Base-by-base conservation (phyloP, 2,329 filamentous ascomycete species). In the Aspergillus chevalieri region DNA sequence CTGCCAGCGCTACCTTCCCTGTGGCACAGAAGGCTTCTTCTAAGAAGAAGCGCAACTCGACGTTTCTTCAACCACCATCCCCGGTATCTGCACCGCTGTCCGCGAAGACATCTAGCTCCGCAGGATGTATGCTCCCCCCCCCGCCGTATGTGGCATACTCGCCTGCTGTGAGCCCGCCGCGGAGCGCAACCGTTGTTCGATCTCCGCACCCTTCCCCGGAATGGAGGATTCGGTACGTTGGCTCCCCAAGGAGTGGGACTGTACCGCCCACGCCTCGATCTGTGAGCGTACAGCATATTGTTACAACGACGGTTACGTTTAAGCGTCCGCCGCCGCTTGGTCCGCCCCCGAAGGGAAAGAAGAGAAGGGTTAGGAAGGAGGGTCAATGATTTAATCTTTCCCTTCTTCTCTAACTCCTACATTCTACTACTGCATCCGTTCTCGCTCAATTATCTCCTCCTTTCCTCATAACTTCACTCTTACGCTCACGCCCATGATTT, bases 241-340 rank as follows among this genome's bases (percentile, higher is more conserved):
- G 9, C 4, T 34, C 30, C 6, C 4, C 30, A 14, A 50, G 50
- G 8, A 47, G 15, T 4, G 44, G 46, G 6, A 6, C 24, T 19
- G 28, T 22, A 5, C 46, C 51, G 12, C 21, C 21, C 21, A 22
- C 21, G 21, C 21, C 21, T 22, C 21, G 21, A 22, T 22, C 21
- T 22, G 47, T 57, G 26, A 51, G 36, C 6, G 53, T 57, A 14
- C 54, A 57, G 30, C 52, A 57, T 34, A 30, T 55, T 26, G 45
- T 54, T 15, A 57, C 54, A 7, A 50, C 50, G 14, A 54, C 54
- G 12, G 47, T 57, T 26, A 57, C 50, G 6, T 46, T 57, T 14
- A 57, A 55, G 49, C 54, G 51, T 5, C 42, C 53, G 28, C 54
- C 50, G 17, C 47, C 54, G 15, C 54, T 57, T 36, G 48, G 46